Base-by-base conservation (phyloP, 1,284 basidiomycete genomes). In the Caloboletus firmus region DNA sequence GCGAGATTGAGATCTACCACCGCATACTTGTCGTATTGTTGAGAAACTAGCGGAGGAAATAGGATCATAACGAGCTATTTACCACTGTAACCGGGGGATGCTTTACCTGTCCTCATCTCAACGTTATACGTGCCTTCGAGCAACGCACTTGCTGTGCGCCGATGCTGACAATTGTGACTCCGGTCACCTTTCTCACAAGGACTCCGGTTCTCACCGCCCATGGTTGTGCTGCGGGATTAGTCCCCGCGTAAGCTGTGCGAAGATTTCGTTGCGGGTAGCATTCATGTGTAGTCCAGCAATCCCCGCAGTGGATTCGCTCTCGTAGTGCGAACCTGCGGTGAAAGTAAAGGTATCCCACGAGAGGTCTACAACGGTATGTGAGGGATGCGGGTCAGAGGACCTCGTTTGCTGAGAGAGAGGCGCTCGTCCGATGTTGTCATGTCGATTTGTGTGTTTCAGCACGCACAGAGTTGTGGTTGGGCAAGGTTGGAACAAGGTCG, bases 401-500 rank as follows among this genome's bases (percentile, higher is more conserved):
- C 43, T 24, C 24, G 43, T 48, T 32, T 44, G 45, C 36, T 37
- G 17, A 18, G 32, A 20, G 22, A 42, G 26, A 43, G 35, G 26
- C 39, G n/a, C 26, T 20, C 54, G 31, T 56, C 42, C 26, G 42
- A 62, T 54, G 44, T 44, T 42, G 45, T 51, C 40, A 43, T 51
- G 39, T 51, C 43, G 13, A 45, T 28, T 37, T 40, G 34, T 40
- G 34, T 32, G 66, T 69, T 68, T 66, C 65, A 57, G 45, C 41
- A 22, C 40, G 49, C 64, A 60, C 48, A 57, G 54, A 61, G 35
- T 52, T 44, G 42, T 46, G 37, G 44, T 42, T 18, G n/a, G n/a
- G 31, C 55, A 42, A 37, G 39, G 52, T 44, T 51, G 37, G 54
- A 55, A 71, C 68, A 66, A 71, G 65, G 65, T 72, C 46, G 68